These are phyloP conservation scores for Anthracocystis walkeri DNA, from an alignment of 1,284 basidiomycete genomes.

Conservation along the genomic window DNA sequence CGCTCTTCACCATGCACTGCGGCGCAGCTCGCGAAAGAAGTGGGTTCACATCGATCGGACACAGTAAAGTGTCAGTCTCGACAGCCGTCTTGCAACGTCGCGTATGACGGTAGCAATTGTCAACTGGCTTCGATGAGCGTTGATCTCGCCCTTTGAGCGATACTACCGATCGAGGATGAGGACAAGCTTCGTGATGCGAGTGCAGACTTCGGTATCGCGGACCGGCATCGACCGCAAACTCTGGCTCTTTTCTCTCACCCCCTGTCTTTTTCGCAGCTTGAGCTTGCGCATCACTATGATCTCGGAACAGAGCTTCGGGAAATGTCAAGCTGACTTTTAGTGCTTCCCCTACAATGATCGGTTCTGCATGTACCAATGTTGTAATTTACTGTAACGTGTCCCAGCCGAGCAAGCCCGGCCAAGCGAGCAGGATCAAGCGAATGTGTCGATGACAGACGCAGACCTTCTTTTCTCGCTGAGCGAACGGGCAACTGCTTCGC, in stretches of 20 bases:
- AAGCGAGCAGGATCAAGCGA: neutral
- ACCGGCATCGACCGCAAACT: neutral
- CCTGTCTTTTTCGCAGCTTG: neutral
- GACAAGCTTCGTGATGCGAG: neutral
- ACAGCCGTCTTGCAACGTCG: too few species aligned
- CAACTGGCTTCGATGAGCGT: too few species aligned
- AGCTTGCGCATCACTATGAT: slow-evolving; percentile 4
- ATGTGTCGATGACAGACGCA: neutral
- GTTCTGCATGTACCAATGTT: neutral
- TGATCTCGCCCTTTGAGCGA: too few species aligned
- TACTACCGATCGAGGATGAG: too few species aligned
- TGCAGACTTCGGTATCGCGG: neutral
- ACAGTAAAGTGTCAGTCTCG: too few species aligned
- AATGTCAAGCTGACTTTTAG: neutral
- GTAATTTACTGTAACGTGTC: neutral
- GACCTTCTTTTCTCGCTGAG: too few species aligned
- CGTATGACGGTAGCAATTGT: too few species aligned
- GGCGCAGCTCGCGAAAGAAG: too few species aligned
- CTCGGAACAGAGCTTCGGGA: neutral
- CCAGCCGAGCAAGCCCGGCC: neutral
- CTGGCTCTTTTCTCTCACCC: neutral
- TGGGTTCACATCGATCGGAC: too few species aligned
- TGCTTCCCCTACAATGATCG: neutral
- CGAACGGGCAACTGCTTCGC: too few species aligned
- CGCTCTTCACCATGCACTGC: too few species aligned